These are phyloP conservation scores for Quercus alba DNA, from an alignment of 306 rosid genomes.

Conservation along the genomic window DNA sequence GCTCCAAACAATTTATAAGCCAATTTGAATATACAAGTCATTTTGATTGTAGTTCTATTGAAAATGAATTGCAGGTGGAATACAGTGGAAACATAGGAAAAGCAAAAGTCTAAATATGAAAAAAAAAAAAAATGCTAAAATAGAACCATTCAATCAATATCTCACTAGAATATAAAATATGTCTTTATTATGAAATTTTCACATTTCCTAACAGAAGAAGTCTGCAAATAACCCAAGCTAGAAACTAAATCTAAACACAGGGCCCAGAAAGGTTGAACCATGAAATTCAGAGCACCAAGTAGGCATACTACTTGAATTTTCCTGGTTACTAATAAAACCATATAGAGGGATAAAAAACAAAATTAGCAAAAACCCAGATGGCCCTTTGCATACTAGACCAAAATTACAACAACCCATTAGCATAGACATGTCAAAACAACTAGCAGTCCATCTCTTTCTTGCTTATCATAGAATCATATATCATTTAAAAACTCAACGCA, in stretches of 20 bases:
- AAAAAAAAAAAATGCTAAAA: not conserved
- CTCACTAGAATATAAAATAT: not conserved
- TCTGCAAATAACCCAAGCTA: not conserved
- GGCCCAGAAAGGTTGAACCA: not conserved
- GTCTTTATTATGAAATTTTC: not conserved
- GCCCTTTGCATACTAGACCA: not conserved
- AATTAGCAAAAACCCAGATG: not conserved
- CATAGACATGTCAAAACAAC: not conserved
- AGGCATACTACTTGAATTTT: not conserved
- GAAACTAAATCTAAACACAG: not conserved
- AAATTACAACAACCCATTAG: not conserved
- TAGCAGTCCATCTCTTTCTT: not conserved
- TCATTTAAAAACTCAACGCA: not conserved
- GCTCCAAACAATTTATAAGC: not conserved
- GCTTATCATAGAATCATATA: not conserved
- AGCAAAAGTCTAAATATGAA: not conserved
- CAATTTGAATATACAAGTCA: not conserved
- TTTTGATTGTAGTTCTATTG: slow-evolving; percentile 1
- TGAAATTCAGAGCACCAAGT: not conserved
- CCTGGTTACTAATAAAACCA: not conserved
- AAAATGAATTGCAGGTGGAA: not conserved
- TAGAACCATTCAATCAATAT: slow-evolving; percentile 8
- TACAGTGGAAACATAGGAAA: slow-evolving; percentile 1
- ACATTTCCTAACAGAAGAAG: not conserved
- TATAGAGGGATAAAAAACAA: not conserved